Evolutionary conservation across 306 rosid species (phyloP).

Genomic region (Abrus precatorius): DNA sequence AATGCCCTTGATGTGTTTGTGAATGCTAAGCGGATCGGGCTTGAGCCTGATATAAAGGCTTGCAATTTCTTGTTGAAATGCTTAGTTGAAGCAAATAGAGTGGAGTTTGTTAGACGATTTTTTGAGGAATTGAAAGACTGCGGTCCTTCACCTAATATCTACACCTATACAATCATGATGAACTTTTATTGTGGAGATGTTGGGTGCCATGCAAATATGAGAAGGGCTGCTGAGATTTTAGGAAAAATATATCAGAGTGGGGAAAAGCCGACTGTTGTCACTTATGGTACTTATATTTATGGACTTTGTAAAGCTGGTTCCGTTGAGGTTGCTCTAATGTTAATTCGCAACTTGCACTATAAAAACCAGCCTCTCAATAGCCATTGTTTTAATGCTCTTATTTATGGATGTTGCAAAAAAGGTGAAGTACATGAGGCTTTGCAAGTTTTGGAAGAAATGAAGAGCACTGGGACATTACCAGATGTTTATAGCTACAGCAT

Average conservation of each 20-base stretch:
- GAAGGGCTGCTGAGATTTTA: slow-evolving; percentile 58
- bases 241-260: slow-evolving; percentile 60
- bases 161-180: slow-evolving; percentile 74
- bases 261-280: slow-evolving; percentile 64
- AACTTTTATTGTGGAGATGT: slow-evolving; percentile 60
- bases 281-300: slow-evolving; percentile 63
- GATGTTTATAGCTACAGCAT: slow-evolving; percentile 75
- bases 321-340: slow-evolving; percentile 51
- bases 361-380: slow-evolving; percentile 56
- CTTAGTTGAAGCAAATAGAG: slow-evolving; percentile 63
- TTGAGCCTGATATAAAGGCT: slow-evolving; percentile 52
- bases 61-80: slow-evolving; percentile 82
- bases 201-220: slow-evolving; percentile 56
- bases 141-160: slow-evolving; percentile 67
- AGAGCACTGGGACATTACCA: slow-evolving; percentile 57
- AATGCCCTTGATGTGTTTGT: slow-evolving; percentile 63
- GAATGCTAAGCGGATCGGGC: slow-evolving; percentile 57
- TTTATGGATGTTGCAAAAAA: slow-evolving; percentile 60
- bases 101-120: slow-evolving; percentile 54
- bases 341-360: slow-evolving; percentile 53
- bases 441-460: slow-evolving; percentile 66
- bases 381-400: slow-evolving; percentile 65
- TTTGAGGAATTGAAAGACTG: slow-evolving; percentile 58
- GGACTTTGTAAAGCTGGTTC: slow-evolving; percentile 72
- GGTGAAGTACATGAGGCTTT: slow-evolving; percentile 55